Percentiles rank a stretch among this genome's conserved stretches.
phyloP scores from a whole-genome alignment of 2,329 filamentous ascomycete genomes.

The Atkinsonella texensis region DNA sequence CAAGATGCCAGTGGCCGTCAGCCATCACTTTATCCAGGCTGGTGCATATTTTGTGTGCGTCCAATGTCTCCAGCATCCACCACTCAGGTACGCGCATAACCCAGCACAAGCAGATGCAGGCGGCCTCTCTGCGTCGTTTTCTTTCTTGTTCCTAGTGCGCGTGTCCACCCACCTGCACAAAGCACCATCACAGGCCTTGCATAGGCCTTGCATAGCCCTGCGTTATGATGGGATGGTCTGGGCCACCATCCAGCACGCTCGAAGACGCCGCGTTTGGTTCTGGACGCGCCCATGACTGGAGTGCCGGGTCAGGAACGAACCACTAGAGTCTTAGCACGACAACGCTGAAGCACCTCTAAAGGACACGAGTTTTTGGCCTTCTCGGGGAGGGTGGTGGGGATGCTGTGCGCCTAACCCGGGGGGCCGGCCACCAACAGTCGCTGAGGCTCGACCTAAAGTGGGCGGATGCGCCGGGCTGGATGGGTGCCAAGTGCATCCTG shows the following conservation, averaged over 20 bases:
- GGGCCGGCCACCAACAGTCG: background rate
- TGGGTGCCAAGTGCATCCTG: background rate
- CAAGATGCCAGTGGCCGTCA: slow-evolving; percentile 2
- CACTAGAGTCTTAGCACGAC: background rate
- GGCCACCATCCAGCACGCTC: slow-evolving; percentile 13
- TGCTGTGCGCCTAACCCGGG: background rate
- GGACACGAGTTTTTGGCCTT: background rate
- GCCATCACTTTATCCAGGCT: slow-evolving; percentile 2
- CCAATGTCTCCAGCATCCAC: background rate
- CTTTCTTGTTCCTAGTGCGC: slow-evolving; percentile 5
- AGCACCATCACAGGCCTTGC: slow-evolving; percentile 22
- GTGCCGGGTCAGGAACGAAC: background rate
- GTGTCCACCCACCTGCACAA: slow-evolving; percentile 14
- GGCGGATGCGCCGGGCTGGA: slow-evolving; percentile 1
- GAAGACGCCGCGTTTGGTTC: slow-evolving; percentile 9
- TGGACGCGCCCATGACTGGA: background rate
- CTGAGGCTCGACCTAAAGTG: background rate
- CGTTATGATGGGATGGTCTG: slow-evolving; percentile 17
- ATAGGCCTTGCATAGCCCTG: slow-evolving; percentile 25
- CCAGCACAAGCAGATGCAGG: slow-evolving; percentile 6
- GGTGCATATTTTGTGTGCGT: slow-evolving; percentile 5
- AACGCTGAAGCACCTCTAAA: background rate
- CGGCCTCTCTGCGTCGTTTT: slow-evolving; percentile 8
- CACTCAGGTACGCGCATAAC: slow-evolving; percentile 5
- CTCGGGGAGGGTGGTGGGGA: background rate